Percentiles rank a stretch among this genome's conserved stretches.
Evolutionary conservation across 75 land plant genomes (phyloP).

Genomic region (Pinus taeda): DNA sequence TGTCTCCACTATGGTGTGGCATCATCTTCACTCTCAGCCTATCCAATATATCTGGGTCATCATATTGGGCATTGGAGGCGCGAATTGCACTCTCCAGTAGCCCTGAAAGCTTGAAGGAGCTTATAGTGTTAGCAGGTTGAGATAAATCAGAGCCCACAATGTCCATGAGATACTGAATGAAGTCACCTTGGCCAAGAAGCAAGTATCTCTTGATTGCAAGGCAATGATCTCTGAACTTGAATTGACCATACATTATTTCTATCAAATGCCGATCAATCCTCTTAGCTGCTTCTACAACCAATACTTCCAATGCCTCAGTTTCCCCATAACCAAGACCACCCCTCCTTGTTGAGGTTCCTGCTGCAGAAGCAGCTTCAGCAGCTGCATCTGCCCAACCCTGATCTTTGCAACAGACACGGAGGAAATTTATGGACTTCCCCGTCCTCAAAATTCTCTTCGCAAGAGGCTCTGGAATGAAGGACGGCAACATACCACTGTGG

Average conservation of each 20-base stretch:
- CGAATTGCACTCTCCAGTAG: constrained; percentile 91
- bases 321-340: constrained; percentile 97
- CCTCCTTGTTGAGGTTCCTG: constrained; percentile 75
- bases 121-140: constrained; percentile 91
- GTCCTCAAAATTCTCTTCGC: constrained; percentile 94
- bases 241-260: constrained; percentile 74
- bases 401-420: constrained; percentile 98
- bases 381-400: constrained; percentile 93
- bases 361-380: constrained; percentile 81
- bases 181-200: constrained; percentile 96
- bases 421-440: constrained; percentile 98
- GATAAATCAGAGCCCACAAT: constrained; percentile 97
- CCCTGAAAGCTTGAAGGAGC: constrained; percentile 93
- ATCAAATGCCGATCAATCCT: constrained; percentile 88
- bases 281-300: constrained; percentile 90
- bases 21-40: constrained; percentile 94
- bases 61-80: constrained; percentile 98
- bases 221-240: constrained; percentile 91
- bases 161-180: constrained; percentile 96
- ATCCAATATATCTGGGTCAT: constrained; percentile 86
- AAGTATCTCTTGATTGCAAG: constrained; percentile 95
- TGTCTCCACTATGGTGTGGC: constrained; percentile 89
- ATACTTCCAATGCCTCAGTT: constrained; percentile 86
- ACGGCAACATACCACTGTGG: constrained; percentile 86
- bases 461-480: constrained; percentile 85